Evolutionary conservation across 1,284 basidiomycete species (phyloP).

Genomic region (Exsudoporus floridanus): DNA sequence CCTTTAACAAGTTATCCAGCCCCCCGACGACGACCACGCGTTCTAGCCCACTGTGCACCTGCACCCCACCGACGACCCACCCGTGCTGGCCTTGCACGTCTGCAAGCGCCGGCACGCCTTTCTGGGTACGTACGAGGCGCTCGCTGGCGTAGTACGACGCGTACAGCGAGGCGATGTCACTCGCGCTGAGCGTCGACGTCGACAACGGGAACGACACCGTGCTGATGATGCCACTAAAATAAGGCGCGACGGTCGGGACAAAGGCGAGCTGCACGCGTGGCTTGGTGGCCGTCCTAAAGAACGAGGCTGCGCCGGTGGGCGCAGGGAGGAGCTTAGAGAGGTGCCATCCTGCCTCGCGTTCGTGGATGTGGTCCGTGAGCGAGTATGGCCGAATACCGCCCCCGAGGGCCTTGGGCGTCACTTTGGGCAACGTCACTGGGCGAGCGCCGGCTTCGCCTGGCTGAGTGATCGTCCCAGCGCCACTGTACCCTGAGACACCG

Average conservation of each 20-base stretch:
- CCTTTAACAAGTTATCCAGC: conserved; percentile 94
- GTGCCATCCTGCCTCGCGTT: conserved; percentile 88
- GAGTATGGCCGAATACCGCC: conserved; percentile 84
- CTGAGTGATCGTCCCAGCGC: conserved; percentile 82
- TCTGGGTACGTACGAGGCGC: conserved; percentile 63
- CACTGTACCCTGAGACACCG: conserved; percentile 92
- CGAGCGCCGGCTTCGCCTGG: conserved; percentile 62
- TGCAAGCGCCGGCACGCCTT: conserved; percentile 73
- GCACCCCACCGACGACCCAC: conserved; percentile 90
- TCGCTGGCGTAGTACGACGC: conserved; percentile 79
- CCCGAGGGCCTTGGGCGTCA: conserved; percentile 71
- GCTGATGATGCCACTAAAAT: conserved; percentile 96
- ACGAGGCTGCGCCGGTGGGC: neutral
- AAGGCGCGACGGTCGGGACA: conserved; percentile 85
- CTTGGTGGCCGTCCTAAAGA: neutral
- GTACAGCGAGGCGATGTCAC: conserved; percentile 75
- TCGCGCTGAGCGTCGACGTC: conserved; percentile 57
- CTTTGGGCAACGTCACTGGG: conserved; percentile 80
- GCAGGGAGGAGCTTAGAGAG: conserved; percentile 60
- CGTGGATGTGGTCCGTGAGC: conserved; percentile 97
- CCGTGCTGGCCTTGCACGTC: conserved; percentile 85
- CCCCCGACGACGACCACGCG: conserved; percentile 92
- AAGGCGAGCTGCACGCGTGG: conserved; percentile 73
- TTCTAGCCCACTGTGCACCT: conserved; percentile 87
- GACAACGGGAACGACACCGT: conserved; percentile 82